A percentile compares a stretch with the other conserved stretches of the same genome.
phyloP scores from a whole-genome alignment of 148 eudicot genomes.

The Cornus controversa region DNA sequence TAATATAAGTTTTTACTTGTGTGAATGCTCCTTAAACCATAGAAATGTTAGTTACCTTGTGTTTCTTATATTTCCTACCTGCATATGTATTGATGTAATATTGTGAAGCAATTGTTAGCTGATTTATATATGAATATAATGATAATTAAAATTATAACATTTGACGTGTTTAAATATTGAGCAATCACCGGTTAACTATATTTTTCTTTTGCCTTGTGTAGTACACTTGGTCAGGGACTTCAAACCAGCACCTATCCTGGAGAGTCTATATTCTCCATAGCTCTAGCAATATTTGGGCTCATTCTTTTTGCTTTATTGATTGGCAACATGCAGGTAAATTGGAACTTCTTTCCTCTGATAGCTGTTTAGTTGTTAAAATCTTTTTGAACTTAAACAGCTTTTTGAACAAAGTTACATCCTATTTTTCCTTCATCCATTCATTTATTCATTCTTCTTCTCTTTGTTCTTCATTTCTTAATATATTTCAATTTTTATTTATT shows the following conservation, averaged over 20 bases:
- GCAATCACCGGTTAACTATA: neutral
- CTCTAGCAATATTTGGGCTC: slow-evolving; percentile 85
- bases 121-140: neutral
- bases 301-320: slow-evolving; percentile 94
- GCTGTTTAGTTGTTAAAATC: neutral
- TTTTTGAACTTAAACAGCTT: too few species aligned
- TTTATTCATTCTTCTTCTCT: too few species aligned
- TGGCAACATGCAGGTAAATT: slow-evolving; percentile 94
- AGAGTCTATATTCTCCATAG: slow-evolving; percentile 81
- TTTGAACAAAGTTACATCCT: neutral
- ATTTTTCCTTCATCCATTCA: neutral
- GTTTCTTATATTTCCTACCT: neutral
- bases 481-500: too few species aligned
- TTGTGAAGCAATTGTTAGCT: neutral
- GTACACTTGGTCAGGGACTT: slow-evolving; percentile 98
- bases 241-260: slow-evolving; percentile 92
- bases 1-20: neutral
- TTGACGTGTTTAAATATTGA: neutral
- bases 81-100: neutral
- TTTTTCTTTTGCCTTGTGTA: slow-evolving; percentile 30
- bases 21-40: neutral
- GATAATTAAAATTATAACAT: neutral
- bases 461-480: neutral
- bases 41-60: neutral
- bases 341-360: slow-evolving; percentile 4